These are phyloP conservation scores for Podospora anserina DNA, from an alignment of 495 filamentous ascomycete species.

Conservation along the genomic window DNA sequence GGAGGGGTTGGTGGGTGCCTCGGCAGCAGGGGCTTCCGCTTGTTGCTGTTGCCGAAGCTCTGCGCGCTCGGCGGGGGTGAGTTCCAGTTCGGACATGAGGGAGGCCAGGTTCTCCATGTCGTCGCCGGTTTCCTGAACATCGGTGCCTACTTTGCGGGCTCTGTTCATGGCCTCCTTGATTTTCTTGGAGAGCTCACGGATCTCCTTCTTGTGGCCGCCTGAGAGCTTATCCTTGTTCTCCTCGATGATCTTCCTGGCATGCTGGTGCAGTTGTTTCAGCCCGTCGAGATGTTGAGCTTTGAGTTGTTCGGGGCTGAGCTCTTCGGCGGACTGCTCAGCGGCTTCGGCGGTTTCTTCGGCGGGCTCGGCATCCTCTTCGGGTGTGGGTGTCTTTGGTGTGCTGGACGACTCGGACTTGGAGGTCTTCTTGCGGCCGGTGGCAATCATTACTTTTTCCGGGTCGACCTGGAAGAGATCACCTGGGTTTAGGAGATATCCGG, in stretches of 20 bases:
- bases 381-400: neutral
- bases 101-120: conserved; percentile 29
- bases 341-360: conserved; percentile 27
- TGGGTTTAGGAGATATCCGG: conserved; percentile 92
- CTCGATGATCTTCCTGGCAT: conserved; percentile 30
- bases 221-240: conserved; percentile 17
- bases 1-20: neutral
- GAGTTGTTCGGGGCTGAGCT: conserved; percentile 29
- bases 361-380: conserved; percentile 31
- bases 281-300: conserved; percentile 26
- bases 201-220: conserved; percentile 35
- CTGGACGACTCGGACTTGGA: conserved; percentile 14
- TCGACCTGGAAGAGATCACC: conserved; percentile 98
- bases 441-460: conserved; percentile 77
- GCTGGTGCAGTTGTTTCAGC: conserved; percentile 23
- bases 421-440: conserved; percentile 59
- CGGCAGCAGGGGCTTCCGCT: conserved; percentile 48
- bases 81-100: conserved; percentile 28
- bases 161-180: conserved; percentile 29
- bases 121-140: neutral
- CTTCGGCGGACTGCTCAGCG: conserved; percentile 26
- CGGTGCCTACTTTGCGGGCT: conserved; percentile 16
- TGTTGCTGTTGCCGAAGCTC: conserved; percentile 20
- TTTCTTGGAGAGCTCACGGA: conserved; percentile 35
- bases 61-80: conserved; percentile 5